phyloP scores from a whole-genome alignment of 805 yeast genomes.

The Soucietia sequanensis region DNA sequence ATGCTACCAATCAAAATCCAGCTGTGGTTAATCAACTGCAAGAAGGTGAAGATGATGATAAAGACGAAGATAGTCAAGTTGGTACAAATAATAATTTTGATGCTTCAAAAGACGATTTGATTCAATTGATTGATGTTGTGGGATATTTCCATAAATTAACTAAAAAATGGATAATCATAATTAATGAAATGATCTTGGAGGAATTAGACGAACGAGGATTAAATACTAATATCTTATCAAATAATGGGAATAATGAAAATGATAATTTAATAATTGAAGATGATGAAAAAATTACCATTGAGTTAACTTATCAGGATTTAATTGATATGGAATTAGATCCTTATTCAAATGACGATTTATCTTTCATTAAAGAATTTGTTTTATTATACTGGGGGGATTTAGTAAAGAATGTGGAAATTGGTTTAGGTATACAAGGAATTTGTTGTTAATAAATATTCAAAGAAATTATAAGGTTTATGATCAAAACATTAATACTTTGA shows the following conservation, averaged over 20 bases:
- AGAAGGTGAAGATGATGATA: conserved; percentile 4
- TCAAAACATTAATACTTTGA: neutral
- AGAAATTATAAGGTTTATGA: no score
- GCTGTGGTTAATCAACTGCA: conserved; percentile 6
- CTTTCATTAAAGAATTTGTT: conserved; percentile 36
- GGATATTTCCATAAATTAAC: conserved; percentile 41
- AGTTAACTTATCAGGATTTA: conserved; percentile 40
- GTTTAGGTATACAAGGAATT: conserved; percentile 30
- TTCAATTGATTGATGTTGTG: conserved; percentile 24
- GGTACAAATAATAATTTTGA: conserved; percentile 2
- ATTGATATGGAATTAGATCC: conserved; percentile 44
- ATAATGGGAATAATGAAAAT: conserved; percentile 1
- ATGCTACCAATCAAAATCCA: neutral
- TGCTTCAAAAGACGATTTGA: conserved; percentile 6
- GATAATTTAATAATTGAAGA: neutral
- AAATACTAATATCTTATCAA: neutral
- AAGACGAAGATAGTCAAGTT: conserved; percentile 2
- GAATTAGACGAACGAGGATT: conserved; percentile 15
- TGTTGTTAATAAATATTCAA: conserved; percentile 22
- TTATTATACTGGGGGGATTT: conserved; percentile 29
- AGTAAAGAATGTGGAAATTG: conserved; percentile 30
- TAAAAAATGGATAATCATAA: conserved; percentile 33
- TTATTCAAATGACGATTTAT: conserved; percentile 35
- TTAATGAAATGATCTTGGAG: conserved; percentile 35
- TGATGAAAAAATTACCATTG: conserved; percentile 18